A percentile compares a stretch with the other conserved stretches of the same genome.
Evolutionary conservation across 2,329 filamentous ascomycete genomes (phyloP).

Genomic region (Colletotrichum phormii): DNA sequence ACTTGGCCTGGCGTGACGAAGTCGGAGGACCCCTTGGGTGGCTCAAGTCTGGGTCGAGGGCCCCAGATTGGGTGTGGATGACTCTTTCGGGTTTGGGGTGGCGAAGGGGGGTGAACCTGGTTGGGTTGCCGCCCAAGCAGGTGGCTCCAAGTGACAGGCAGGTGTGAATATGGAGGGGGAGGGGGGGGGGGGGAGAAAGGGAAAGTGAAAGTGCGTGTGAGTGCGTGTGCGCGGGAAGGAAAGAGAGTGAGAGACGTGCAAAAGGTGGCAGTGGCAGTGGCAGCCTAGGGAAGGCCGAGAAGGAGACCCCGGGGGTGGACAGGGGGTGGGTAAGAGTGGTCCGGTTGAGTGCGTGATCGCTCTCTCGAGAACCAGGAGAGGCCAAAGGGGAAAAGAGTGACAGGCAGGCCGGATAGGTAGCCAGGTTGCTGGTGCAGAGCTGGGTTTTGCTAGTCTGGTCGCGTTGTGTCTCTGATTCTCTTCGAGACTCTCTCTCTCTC

Average conservation of each 20-base stretch:
- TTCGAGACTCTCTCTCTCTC: neutral
- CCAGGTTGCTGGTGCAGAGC: neutral
- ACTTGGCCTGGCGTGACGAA: slow-evolving; percentile 39
- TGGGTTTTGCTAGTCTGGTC: neutral
- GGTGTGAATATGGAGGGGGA: slow-evolving; percentile 37
- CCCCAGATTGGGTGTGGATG: slow-evolving; percentile 39
- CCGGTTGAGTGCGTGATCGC: slow-evolving; percentile 31
- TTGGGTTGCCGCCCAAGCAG: slow-evolving; percentile 40
- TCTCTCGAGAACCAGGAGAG: slow-evolving; percentile 2
- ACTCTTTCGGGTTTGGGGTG: slow-evolving; percentile 42
- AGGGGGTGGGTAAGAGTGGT: slow-evolving; percentile 22
- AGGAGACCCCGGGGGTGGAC: slow-evolving; percentile 21
- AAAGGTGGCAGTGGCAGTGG: slow-evolving; percentile 10
- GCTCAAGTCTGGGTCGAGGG: slow-evolving; percentile 32
- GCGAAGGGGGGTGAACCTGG: slow-evolving; percentile 36
- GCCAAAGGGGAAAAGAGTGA: slow-evolving; percentile 3
- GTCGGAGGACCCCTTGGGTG: slow-evolving; percentile 37
- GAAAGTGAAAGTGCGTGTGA: slow-evolving; percentile 15
- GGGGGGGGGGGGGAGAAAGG: slow-evolving; percentile 27
- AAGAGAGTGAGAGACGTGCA: slow-evolving; percentile 2
- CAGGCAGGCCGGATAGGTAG: slow-evolving; percentile 7
- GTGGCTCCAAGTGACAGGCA: slow-evolving; percentile 48
- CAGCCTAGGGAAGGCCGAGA: slow-evolving; percentile 33
- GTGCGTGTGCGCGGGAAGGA: slow-evolving; percentile 1
- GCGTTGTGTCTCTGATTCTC: slow-evolving; percentile 1